Evolutionary conservation across 257 asterid species (phyloP), one percentile per base, ranked within the genome.

Genomic region (Echium plantagineum): DNA sequence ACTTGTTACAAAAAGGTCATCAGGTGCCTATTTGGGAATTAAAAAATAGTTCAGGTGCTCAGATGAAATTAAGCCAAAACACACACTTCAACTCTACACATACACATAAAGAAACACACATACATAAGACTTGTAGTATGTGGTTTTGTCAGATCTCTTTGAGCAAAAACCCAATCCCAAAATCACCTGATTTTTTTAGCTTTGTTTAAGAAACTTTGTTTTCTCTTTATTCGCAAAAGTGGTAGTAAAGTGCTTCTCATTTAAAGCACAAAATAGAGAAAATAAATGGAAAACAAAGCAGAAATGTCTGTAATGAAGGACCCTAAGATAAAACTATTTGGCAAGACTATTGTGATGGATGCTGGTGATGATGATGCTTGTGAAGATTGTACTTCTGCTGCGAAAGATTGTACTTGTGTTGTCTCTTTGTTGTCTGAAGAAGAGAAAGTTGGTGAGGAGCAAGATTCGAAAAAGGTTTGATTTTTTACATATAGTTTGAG

Each of bases 281-380:
- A 35, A 7, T 5, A 35, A 35, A 61, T 32, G 52, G 15, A 59
- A 46, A 52, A 35, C 18, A 30, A 7, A 70, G 31, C 63, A 10
- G 52, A 64, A 52, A 88, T 88, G 98, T 78, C 85, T 53, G 94
- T 80, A 61, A 73, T 66, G 4, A 85, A 80, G 67, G 98, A 91
- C 76, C 95, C 95, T 5, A 89, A 73, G 70, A 83, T 91, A 52
- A 91, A 86, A 77, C 94, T 91, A 65, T 91, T 91, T 71, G 98
- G 98, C 19, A 74, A 74, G 65, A 91, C 94, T 26, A 91, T 91
- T 67, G 64, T 32, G 51, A 12, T 58, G 35, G 21, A 55, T 28
- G 59, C 67, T 26, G 59, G 69, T 26, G 26, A 35, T 18, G 87
- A 66, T 59, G 67, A 65, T 47, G 55, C 58, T 18, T 75, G 54